Evolutionary conservation across 768 basidiomycete species (phyloP).

Genomic region (Pholiota microspora): DNA sequence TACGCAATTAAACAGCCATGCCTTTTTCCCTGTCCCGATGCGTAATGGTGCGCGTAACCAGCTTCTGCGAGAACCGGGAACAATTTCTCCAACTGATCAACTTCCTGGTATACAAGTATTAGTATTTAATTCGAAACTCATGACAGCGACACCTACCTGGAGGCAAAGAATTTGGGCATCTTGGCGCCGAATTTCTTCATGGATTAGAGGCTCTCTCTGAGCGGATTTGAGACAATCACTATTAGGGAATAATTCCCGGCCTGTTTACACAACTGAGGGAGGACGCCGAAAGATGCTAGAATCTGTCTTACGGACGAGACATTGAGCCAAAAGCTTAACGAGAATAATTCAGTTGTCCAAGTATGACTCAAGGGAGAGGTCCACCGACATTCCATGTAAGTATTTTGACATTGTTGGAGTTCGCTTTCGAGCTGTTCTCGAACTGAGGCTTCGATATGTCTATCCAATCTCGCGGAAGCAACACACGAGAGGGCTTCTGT

Average conservation of each 20-base stretch:
- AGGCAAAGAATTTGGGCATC: constrained; percentile 83
- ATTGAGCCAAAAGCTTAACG: constrained; percentile 70
- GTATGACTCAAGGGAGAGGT: constrained; percentile 5
- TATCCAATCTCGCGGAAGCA: constrained; percentile 42
- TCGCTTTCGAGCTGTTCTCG: constrained; percentile 12
- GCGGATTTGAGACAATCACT: constrained; percentile 78
- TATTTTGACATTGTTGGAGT: constrained; percentile 42
- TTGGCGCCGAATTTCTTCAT: constrained; percentile 69
- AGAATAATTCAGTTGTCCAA: constrained; percentile 11
- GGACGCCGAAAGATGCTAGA: neutral
- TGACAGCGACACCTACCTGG: constrained; percentile 51
- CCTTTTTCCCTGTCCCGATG: constrained; percentile 69
- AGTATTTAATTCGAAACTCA: neutral
- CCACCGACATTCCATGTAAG: constrained; percentile 83
- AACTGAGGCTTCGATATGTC: constrained; percentile 17
- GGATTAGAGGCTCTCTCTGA: constrained; percentile 74
- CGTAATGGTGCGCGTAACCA: constrained; percentile 64
- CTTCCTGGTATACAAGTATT: constrained; percentile 57
- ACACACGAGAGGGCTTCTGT: constrained; percentile 15
- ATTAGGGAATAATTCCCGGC: constrained; percentile 80
- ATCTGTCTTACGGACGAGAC: constrained; percentile 63
- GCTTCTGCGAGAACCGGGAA: constrained; percentile 62
- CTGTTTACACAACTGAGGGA: constrained; percentile 20
- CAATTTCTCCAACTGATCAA: constrained; percentile 76
- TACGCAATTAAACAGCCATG: constrained; percentile 88